phyloP scores from a whole-genome alignment of 805 yeast genomes.

The Candida saitoana region DNA sequence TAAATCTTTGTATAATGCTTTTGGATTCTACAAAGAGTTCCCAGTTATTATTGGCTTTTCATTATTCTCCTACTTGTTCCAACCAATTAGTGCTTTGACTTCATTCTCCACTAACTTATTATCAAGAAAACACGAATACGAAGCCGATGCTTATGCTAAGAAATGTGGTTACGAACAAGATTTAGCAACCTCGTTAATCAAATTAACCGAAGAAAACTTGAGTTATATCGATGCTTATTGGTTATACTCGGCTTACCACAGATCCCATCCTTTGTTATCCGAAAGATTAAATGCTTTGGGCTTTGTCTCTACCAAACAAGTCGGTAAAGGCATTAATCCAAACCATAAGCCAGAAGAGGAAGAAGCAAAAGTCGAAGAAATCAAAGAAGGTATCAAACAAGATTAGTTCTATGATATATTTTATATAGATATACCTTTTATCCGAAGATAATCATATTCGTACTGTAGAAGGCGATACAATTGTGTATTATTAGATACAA shows the following conservation, averaged over 20 bases:
- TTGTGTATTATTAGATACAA: too few species aligned
- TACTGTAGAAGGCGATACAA: too few species aligned
- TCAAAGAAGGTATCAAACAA: neutral
- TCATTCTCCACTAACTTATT: slow-evolving; percentile 64
- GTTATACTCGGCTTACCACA: slow-evolving; percentile 82
- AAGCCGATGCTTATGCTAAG: slow-evolving; percentile 87
- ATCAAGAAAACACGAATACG: slow-evolving; percentile 85
- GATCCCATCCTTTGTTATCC: slow-evolving; percentile 86
- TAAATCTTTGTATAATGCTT: slow-evolving; percentile 67
- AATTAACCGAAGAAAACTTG: slow-evolving; percentile 74
- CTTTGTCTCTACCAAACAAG: slow-evolving; percentile 37
- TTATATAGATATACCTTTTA: too few species aligned
- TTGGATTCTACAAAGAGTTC: slow-evolving; percentile 63
- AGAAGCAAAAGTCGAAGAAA: neutral
- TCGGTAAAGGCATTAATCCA: slow-evolving; percentile 17
- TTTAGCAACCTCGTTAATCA: slow-evolving; percentile 68
- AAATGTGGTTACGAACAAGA: slow-evolving; percentile 65
- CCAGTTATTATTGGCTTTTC: slow-evolving; percentile 82
- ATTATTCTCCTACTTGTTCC: slow-evolving; percentile 70
- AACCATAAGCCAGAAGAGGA: slow-evolving; percentile 3
- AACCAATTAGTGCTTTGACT: slow-evolving; percentile 69
- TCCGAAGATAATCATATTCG: too few species aligned
- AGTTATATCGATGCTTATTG: slow-evolving; percentile 86
- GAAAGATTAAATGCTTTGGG: slow-evolving; percentile 83
- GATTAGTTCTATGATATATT: too few species aligned